Evolutionary conservation across 73 alveolate genomes (phyloP), one percentile per base, ranked within the genome.

Genomic region (Vitrella brassicaformis): DNA sequence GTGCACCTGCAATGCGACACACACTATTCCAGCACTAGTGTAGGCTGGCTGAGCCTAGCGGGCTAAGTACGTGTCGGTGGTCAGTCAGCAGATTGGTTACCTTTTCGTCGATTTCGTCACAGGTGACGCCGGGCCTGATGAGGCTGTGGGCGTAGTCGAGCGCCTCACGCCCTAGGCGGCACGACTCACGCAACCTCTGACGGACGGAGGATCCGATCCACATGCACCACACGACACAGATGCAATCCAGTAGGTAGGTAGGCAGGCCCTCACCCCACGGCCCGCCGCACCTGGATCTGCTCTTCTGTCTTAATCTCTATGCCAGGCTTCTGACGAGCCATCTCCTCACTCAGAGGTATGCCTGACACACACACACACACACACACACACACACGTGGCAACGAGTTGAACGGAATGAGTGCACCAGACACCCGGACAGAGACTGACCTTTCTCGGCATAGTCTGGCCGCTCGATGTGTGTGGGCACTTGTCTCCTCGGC

Each of bases 81-180:
- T n/a, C n/a, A n/a, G n/a, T n/a, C n/a, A n/a, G n/a, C n/a, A n/a
- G n/a, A n/a, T n/a, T n/a, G n/a, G n/a, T n/a, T n/a, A n/a, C n/a
- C n/a, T n/a, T n/a, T 71, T 77, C 71, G 71, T 92, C 98, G 70
- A 92, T 76, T 31, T 90, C 93, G 67, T 92, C 98, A 0, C 95
- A 79, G 25, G 96, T 92, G 19, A 88, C 93, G 19, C 98, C 98
- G 18, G 87, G 91, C 29, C 72, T 87, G 14, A 87, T 90, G 28
- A 93, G 90, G 56, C 80, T 67, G 77, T 92, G 96, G 10, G 89
- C 94, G 4, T 84, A 79, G 75, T 92, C 98, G 31, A 87, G 85
- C 28, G 88, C 95, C 26, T 68, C 76, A 71, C 98, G 80, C 22
- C 89, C 98, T 32, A 85, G 47, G 67, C 74, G 71, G 78, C 94